These are phyloP conservation scores for Diplosphaera chodatii DNA, from an alignment of 139 green algal species.

Conservation along the genomic window DNA sequence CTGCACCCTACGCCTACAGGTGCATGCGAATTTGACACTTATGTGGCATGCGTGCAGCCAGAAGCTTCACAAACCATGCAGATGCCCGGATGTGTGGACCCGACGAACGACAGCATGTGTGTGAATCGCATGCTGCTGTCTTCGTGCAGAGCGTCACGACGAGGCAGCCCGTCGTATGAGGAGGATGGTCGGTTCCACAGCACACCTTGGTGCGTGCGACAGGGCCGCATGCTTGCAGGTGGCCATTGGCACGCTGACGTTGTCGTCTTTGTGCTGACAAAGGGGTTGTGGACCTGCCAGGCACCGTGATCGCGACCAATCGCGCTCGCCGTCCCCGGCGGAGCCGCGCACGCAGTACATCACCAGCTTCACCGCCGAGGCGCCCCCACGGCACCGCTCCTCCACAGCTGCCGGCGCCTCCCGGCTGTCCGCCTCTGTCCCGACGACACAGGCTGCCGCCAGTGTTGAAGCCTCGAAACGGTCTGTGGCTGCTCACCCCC, in stretches of 20 bases:
- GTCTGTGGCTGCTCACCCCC: conserved; percentile 5
- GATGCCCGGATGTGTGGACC: too few species aligned
- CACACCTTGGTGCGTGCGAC: neutral
- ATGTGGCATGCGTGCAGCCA: too few species aligned
- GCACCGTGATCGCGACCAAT: neutral
- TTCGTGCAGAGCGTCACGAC: neutral
- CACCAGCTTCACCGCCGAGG: conserved; percentile 24
- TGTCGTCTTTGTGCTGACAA: too few species aligned
- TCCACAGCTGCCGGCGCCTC: too few species aligned
- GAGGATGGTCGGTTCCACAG: neutral
- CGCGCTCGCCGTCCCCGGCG: neutral
- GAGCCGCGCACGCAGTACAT: conserved; percentile 28
- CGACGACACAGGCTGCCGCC: neutral
- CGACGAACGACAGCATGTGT: too few species aligned
- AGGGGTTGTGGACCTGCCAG: neutral
- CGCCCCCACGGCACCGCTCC: too few species aligned
- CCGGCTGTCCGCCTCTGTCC: neutral
- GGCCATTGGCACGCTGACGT: too few species aligned
- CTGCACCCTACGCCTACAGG: neutral
- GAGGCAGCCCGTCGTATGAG: conserved; percentile 10
- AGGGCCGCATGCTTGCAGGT: too few species aligned
- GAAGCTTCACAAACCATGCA: too few species aligned
- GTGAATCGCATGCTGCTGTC: too few species aligned
- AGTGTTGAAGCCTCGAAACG: conserved; percentile 10
- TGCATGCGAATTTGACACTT: neutral